Base-by-base conservation (phyloP, 176 grass and related monocot species). In the Oryza glumipatula region DNA sequence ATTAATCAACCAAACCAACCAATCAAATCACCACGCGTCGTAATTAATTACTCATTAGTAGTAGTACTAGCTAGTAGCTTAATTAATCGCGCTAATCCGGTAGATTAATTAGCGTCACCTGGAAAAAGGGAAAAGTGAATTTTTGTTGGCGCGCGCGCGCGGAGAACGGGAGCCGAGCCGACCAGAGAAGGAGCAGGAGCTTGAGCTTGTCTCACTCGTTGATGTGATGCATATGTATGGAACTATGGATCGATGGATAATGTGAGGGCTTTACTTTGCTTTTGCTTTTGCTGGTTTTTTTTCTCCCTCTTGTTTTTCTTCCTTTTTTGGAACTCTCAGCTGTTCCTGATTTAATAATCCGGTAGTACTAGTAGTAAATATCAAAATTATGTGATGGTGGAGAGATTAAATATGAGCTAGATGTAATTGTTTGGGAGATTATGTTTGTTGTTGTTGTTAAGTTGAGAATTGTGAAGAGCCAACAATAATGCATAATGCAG, bases 121-220 rank as follows among this genome's bases (percentile, higher is more conserved):
- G 67, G 61, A 32, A 32, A 64, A 44, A 67, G 7, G 39, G 63
- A 64, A 78, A 88, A 88, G 90, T 92, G 85, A 60, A 70, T 87
- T 85, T 92, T 89, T 84, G 90, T 90, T 92, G 30, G 30, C 21
- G 69, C 82, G 85, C 79, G 76, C 84, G 89, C 88, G 79, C 87
- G 90, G 93, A 86, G 83, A 90, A 86, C 77, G 77, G 90, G 70
- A 73, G 86, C 84, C 81, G 86, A 73, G 30, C 30, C 30, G 30
- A 32, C 30, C 30, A 63, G 74, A 80, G 45, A 41, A 41, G 39
- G 39, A 83, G 65, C 39, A 9, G 22, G 60, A 80, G 84, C 51
- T 51, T 68, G 70, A 80, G 89, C 75, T 87, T 90, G 85, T 87
- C 80, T 87, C 89, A 91, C 83, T 76, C 89, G 70, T 72, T 80